A percentile compares a stretch with the other conserved stretches of the same genome.
Evolutionary conservation across 2,329 filamentous ascomycete species (phyloP).

Genomic region (Chaetothyriales sp.): DNA sequence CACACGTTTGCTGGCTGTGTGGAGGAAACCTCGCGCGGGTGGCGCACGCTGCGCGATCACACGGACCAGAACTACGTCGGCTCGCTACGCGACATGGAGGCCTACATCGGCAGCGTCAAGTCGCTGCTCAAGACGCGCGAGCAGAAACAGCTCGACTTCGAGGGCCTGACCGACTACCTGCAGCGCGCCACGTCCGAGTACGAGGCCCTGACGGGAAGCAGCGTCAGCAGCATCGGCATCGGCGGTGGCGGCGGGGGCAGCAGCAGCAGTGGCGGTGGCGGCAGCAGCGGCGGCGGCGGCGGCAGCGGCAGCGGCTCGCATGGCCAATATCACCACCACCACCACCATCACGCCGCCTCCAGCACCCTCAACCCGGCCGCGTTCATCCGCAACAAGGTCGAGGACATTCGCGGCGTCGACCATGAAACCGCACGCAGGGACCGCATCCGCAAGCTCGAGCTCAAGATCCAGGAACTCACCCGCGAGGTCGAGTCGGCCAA

Average conservation of each 20-base stretch:
- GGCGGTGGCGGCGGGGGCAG: conserved; percentile 14
- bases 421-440: conserved; percentile 84
- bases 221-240: conserved; percentile 41
- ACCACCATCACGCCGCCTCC: no score
- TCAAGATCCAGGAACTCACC: conserved; percentile 83
- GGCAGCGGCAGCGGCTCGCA: neutral
- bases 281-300: no score
- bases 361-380: conserved; percentile 51
- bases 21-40: conserved; percentile 63
- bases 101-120: conserved; percentile 79
- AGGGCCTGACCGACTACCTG: conserved; percentile 88
- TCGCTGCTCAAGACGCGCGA: conserved; percentile 80
- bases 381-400: conserved; percentile 85
- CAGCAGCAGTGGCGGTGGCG: no score
- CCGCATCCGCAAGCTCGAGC: conserved; percentile 72
- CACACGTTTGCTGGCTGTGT: conserved; percentile 77
- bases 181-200: conserved; percentile 79
- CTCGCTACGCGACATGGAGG: conserved; percentile 85
- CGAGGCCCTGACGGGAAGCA: conserved; percentile 57
- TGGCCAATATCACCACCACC: neutral
- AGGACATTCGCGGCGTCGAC: conserved; percentile 91
- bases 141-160: conserved; percentile 95
- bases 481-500: conserved; percentile 77
- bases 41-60: conserved; percentile 69
- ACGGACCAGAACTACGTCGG: conserved; percentile 94